A percentile compares a stretch with the other conserved stretches of the same genome.
Conservation (phyloP, 768 basidiomycete species). For the Leccinum disarticulatum region DNA sequence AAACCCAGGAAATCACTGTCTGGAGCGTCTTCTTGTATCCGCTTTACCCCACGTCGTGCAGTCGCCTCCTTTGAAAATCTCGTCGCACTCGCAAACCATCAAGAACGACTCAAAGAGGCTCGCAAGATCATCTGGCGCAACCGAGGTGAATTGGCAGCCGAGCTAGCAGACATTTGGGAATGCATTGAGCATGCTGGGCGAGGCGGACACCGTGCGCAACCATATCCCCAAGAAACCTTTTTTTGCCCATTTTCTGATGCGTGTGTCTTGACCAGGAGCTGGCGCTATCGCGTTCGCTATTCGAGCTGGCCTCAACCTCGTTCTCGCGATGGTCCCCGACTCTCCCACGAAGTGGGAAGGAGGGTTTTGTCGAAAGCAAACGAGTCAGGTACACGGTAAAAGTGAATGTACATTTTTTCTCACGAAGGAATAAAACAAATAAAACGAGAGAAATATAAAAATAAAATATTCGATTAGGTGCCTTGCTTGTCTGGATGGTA, state of each 20-base stretch:
- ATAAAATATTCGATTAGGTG: no score
- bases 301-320: slow-evolving; percentile 79
- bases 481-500: no score
- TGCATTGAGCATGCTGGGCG: slow-evolving; percentile 69
- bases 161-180: slow-evolving; percentile 60
- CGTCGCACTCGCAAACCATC: slow-evolving; percentile 80
- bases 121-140: slow-evolving; percentile 83
- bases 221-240: neutral
- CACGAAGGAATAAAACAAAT: no score
- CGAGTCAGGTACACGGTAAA: no score
- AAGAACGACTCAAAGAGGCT: slow-evolving; percentile 70
- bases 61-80: slow-evolving; percentile 83
- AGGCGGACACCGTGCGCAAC: slow-evolving; percentile 68
- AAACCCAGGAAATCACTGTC: slow-evolving; percentile 8
- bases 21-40: slow-evolving; percentile 40
- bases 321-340: slow-evolving; percentile 54
- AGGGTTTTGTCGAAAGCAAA: no score
- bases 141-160: slow-evolving; percentile 70
- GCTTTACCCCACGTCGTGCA: slow-evolving; percentile 52
- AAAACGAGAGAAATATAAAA: no score
- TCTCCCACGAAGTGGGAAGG: no score
- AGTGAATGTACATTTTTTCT: no score
- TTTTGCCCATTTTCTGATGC: neutral
- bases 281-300: slow-evolving; percentile 78
- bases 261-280: slow-evolving; percentile 55